These are phyloP conservation scores for Tolypocladium endophyticum DNA, from an alignment of 2,329 filamentous ascomycete genomes.

Conservation along the genomic window DNA sequence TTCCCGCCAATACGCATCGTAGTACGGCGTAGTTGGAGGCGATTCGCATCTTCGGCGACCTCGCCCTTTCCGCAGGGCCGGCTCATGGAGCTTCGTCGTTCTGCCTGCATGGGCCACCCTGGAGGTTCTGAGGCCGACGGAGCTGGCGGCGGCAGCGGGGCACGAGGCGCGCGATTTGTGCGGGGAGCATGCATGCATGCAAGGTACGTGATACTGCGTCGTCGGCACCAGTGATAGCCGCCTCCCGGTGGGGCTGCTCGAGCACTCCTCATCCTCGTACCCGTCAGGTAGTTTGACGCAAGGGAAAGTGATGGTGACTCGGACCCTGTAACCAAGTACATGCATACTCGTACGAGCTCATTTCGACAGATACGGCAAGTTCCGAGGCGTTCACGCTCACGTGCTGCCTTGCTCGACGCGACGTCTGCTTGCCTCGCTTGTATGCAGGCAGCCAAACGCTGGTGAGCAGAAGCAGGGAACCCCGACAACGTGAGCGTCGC, in stretches of 20 bases:
- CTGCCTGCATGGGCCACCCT: neutral
- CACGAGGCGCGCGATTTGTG: neutral
- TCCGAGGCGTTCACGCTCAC: neutral
- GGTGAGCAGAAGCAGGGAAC: neutral
- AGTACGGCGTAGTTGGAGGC: neutral
- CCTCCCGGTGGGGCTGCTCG: too few relatives aligned
- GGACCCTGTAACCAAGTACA: neutral
- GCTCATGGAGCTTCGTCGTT: neutral
- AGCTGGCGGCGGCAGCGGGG: neutral
- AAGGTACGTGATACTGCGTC: too few relatives aligned
- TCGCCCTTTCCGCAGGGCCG: too few relatives aligned
- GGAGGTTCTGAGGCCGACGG: neutral
- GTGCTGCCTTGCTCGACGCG: neutral
- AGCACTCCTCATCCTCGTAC: too few relatives aligned
- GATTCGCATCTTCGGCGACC: neutral
- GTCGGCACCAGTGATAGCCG: too few relatives aligned
- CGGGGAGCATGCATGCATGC: neutral
- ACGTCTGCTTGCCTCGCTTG: too few relatives aligned
- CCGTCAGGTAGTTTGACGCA: neutral
- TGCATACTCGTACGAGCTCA: too few relatives aligned
- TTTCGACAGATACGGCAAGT: neutral
- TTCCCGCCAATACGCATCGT: neutral
- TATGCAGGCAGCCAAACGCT: too few relatives aligned
- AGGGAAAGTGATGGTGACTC: neutral
- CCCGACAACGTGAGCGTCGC: neutral